These are phyloP conservation scores for Dicorynia guianensis DNA, from an alignment of 306 rosid genomes.

Conservation along the genomic window DNA sequence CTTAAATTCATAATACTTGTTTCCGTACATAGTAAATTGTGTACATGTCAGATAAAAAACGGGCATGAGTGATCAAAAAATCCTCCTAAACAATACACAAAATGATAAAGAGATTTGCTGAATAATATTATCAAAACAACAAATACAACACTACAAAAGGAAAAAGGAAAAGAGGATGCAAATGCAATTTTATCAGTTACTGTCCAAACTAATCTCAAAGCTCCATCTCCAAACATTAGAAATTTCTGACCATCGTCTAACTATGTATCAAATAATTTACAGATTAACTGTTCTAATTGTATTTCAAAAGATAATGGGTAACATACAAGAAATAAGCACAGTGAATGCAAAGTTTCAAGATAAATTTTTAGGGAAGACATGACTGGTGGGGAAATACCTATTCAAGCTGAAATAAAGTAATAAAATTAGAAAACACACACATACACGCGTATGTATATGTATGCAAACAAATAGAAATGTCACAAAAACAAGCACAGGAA, in stretches of 20 bases:
- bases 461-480: neutral
- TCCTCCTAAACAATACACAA: slow-evolving; percentile 9
- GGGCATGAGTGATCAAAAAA: neutral
- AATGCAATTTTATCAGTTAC: too few species aligned
- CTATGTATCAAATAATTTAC: neutral
- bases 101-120: too few species aligned
- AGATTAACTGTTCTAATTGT: neutral
- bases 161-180: too few species aligned
- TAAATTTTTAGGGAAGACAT: neutral
- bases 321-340: neutral
- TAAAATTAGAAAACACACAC: too few species aligned
- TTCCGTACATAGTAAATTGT: neutral
- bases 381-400: neutral
- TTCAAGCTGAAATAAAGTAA: too few species aligned
- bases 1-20: neutral
- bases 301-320: too few species aligned
- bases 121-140: too few species aligned
- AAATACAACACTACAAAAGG: too few species aligned
- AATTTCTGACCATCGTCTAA: neutral
- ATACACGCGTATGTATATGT: too few species aligned
- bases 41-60: neutral
- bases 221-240: neutral
- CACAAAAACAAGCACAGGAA: neutral
- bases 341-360: neutral
- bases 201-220: too few species aligned